Percentiles rank a stretch among this genome's conserved stretches.
Conservation (phyloP, 345 rosid genomes). For the Eucalyptus viminalis region DNA sequence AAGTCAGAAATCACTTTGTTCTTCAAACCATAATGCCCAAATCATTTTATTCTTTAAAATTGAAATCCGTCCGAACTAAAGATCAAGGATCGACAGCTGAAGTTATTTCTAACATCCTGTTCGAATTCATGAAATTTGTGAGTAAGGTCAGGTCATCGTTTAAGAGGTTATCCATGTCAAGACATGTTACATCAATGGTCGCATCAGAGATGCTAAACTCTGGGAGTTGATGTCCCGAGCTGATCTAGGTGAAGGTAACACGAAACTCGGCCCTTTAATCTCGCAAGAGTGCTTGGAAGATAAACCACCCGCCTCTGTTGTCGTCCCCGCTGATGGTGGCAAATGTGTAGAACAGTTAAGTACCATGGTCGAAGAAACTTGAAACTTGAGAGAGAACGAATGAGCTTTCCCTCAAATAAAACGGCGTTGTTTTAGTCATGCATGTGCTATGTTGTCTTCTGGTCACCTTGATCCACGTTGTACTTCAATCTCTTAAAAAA, state of each 20-base stretch:
- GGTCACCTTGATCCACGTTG: neutral
- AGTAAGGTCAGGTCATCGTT: no score
- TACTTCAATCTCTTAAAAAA: no score
- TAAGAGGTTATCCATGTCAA: no score
- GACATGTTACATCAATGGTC: neutral
- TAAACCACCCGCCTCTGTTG: neutral
- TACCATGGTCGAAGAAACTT: neutral
- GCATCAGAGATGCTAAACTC: rapidly evolving
- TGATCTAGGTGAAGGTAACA: neutral
- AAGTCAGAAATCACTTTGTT: no score
- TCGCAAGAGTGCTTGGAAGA: neutral
- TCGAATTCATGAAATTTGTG: no score
- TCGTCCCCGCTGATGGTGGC: neutral
- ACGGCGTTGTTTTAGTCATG: neutral
- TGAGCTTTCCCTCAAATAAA: neutral
- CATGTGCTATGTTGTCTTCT: neutral
- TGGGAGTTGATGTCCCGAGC: neutral
- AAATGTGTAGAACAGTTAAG: neutral
- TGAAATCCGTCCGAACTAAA: no score
- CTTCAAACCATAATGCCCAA: no score
- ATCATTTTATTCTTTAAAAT: no score
- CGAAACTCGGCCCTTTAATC: neutral
- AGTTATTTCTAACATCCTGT: no score
- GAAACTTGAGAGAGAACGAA: neutral
- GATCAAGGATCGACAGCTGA: no score